Conservation (phyloP, 164 flowering plant genomes). For the Vitis cinerea region DNA sequence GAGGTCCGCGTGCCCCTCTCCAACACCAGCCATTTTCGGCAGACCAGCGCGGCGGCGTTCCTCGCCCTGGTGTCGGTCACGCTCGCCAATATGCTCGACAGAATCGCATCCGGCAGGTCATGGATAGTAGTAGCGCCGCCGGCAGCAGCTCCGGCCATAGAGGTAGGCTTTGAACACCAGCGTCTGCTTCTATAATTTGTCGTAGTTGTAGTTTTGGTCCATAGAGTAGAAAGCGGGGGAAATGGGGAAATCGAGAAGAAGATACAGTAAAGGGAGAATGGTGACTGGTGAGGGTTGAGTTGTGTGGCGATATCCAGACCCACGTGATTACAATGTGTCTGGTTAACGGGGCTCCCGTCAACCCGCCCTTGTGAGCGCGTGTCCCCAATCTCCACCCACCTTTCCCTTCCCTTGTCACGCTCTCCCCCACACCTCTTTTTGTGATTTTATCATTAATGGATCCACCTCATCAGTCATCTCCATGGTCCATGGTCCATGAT, state of each 20-base stretch:
- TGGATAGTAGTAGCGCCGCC: slow-evolving; percentile 27
- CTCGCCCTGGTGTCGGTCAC: slow-evolving; percentile 55
- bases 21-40: slow-evolving; percentile 48
- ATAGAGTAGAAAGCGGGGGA: slow-evolving; percentile 8
- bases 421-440: too few species aligned
- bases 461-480: too few species aligned
- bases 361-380: too few species aligned
- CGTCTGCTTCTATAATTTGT: background rate
- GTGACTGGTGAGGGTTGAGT: background rate
- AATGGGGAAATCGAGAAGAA: background rate
- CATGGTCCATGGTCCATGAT: too few species aligned
- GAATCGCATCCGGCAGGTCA: slow-evolving; percentile 80
- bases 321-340: slow-evolving; percentile 14
- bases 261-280: background rate
- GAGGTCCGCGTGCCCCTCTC: slow-evolving; percentile 71
- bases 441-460: too few species aligned
- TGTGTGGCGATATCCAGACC: slow-evolving; percentile 5
- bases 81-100: slow-evolving; percentile 47
- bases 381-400: too few species aligned
- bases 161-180: background rate
- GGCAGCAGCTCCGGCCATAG: background rate
- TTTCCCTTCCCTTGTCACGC: too few species aligned
- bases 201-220: background rate
- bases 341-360: too few species aligned
- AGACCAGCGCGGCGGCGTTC: slow-evolving; percentile 68